phyloP scores from a whole-genome alignment of 768 basidiomycete species.

The Russula foetens region DNA sequence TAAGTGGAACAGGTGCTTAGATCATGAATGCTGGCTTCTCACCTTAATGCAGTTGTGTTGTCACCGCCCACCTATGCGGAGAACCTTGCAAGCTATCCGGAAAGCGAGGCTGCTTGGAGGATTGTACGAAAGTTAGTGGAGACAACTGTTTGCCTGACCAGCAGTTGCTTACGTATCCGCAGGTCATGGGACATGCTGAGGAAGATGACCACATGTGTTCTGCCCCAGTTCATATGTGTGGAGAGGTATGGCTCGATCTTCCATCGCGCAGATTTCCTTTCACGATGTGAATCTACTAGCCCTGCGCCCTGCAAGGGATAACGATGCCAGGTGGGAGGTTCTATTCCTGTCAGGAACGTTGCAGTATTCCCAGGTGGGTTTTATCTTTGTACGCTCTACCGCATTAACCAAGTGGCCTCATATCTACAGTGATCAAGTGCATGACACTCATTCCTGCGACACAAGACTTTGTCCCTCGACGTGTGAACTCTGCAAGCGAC shows the following conservation, averaged over 20 bases:
- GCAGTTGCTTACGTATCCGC: not conserved
- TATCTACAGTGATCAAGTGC: constrained; percentile 34
- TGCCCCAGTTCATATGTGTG: constrained; percentile 46
- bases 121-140: constrained; percentile 44
- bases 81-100: constrained; percentile 38
- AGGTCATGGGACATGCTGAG: constrained; percentile 42
- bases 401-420: not conserved
- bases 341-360: constrained; percentile 12
- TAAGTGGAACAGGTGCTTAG: constrained; percentile 22
- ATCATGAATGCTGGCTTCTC: not conserved
- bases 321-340: not conserved
- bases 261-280: not conserved
- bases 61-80: constrained; percentile 46
- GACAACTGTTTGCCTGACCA: too few species aligned
- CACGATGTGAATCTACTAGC: not conserved
- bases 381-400: not conserved
- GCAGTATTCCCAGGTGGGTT: constrained; percentile 6
- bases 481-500: constrained; percentile 47
- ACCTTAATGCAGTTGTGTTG: constrained; percentile 36
- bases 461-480: constrained; percentile 42
- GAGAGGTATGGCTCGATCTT: constrained; percentile 32
- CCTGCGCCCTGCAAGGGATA: constrained; percentile 11
- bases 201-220: constrained; percentile 46
- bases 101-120: constrained; percentile 41
- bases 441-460: constrained; percentile 43